Base-by-base conservation (phyloP, 441 rosid genomes). In the Erysimum cheiri region DNA sequence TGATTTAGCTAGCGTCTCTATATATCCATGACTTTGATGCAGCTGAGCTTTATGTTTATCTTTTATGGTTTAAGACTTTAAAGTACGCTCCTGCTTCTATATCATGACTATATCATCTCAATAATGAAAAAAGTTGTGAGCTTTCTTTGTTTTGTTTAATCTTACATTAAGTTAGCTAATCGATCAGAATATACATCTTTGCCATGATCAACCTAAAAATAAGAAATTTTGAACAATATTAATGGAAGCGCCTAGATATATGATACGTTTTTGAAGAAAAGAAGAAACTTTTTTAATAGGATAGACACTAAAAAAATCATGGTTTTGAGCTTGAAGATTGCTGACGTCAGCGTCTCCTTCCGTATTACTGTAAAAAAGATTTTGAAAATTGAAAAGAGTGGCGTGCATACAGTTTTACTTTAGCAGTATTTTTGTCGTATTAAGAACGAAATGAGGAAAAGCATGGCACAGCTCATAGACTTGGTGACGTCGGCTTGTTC, bases 1-100 rank as follows among this genome's bases (percentile, higher is more conserved):
- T 44, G n/a, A n/a, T n/a, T 61, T 61, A 29, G 32, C 55, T 49
- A 26, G 31, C 14, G 19, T 56, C 2, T 62, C 46, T 35, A 44
- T 49, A n/a, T n/a, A n/a, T n/a, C 46, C 8, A 43, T 43, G 19
- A 8, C 48, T 6, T 52, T 52, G 39, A 26, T 52, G 50, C 50
- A 37, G 24, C 17, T 52, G 24, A 1, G 60, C 8, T 52, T 50
- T 64, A 17, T 35, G 58, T 49, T 33, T 22, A 22, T 50, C 39
- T 52, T 52, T 52, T 26, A 8, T 65, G 70, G 24, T 31, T 68
- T 22, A 47, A 47, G 28, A 8, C 24, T 22, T 22, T 22, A 1
- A 22, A 22, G 24, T 22, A 40, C 15, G 15, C 5, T 47, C 12
- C 19, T 47, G 28, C 52, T 17, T 17, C 28, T 47, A 49, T 49